Conservation (phyloP, 495 filamentous ascomycete genomes). For the Aspergillus coremiiformis region DNA sequence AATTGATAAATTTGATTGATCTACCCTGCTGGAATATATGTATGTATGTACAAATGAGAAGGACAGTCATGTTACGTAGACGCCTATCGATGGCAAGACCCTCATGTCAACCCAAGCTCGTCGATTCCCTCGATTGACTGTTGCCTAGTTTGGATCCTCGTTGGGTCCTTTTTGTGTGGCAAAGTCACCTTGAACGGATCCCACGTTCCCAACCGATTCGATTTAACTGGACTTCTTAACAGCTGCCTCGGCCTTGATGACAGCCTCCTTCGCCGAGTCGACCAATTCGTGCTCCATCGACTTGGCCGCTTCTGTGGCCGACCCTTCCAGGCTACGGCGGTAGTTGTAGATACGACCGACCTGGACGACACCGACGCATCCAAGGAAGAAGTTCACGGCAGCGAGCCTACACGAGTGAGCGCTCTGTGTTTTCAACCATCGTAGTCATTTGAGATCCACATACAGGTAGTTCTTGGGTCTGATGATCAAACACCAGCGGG, state of each 20-base stretch:
- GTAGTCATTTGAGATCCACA: conserved; percentile 21
- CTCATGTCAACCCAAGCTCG: neutral
- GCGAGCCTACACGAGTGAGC: conserved; percentile 54
- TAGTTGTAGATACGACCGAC: conserved; percentile 66
- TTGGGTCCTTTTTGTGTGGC: neutral
- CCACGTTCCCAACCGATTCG: neutral
- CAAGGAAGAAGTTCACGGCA: conserved; percentile 97
- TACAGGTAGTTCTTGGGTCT: conserved; percentile 85
- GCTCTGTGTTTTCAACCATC: conserved; percentile 1
- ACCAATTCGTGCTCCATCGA: conserved; percentile 42
- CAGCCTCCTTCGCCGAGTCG: conserved; percentile 32
- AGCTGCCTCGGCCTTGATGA: conserved; percentile 16
- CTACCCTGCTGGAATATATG: no score
- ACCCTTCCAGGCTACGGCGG: conserved; percentile 50
- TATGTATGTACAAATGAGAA: neutral
- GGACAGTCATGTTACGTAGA: neutral
- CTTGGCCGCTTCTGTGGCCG: conserved; percentile 38
- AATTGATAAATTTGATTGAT: neutral
- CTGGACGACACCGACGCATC: conserved; percentile 76
- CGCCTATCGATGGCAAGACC: neutral
- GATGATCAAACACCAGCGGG: conserved; percentile 96
- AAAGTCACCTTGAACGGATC: neutral
- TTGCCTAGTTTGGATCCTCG: neutral
- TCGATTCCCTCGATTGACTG: neutral
- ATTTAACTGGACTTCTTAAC: conserved; percentile 25